Percentiles rank a stretch among this genome's conserved stretches.
Conservation (phyloP, 1,284 basidiomycete species). For the Cryptococcus jaspeensis region DNA sequence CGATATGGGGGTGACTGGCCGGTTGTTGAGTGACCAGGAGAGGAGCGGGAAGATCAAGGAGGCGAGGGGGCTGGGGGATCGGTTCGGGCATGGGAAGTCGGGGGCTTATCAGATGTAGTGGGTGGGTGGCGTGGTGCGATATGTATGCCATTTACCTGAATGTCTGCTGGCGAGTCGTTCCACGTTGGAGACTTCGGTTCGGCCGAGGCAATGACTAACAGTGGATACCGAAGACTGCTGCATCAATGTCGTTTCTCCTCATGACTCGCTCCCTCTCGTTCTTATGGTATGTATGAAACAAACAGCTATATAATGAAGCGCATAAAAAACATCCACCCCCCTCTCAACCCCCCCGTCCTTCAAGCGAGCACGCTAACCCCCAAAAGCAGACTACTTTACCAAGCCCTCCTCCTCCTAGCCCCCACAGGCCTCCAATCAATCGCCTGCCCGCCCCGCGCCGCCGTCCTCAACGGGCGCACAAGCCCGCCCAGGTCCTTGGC, state of each 20-base stretch:
- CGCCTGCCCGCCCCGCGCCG: constrained; percentile 48
- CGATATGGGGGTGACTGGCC: constrained; percentile 79
- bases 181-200: neutral
- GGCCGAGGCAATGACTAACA: no score
- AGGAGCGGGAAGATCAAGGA: constrained; percentile 73
- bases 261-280: no score
- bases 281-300: no score
- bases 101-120: constrained; percentile 46
- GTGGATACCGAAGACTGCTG: neutral
- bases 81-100: constrained; percentile 63
- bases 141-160: neutral
- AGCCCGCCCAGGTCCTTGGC: constrained; percentile 48
- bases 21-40: constrained; percentile 79
- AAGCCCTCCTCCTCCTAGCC: constrained; percentile 29
- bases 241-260: neutral
- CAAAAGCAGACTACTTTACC: neutral
- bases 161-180: neutral
- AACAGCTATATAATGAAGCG: no score
- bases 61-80: constrained; percentile 70
- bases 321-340: no score
- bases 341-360: no score
- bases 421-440: constrained; percentile 53
- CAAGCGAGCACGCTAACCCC: no score
- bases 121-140: neutral
- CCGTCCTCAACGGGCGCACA: constrained; percentile 49